These are phyloP conservation scores for Crithidia thermophila DNA, from an alignment of 208 protist species.

Conservation along the genomic window DNA sequence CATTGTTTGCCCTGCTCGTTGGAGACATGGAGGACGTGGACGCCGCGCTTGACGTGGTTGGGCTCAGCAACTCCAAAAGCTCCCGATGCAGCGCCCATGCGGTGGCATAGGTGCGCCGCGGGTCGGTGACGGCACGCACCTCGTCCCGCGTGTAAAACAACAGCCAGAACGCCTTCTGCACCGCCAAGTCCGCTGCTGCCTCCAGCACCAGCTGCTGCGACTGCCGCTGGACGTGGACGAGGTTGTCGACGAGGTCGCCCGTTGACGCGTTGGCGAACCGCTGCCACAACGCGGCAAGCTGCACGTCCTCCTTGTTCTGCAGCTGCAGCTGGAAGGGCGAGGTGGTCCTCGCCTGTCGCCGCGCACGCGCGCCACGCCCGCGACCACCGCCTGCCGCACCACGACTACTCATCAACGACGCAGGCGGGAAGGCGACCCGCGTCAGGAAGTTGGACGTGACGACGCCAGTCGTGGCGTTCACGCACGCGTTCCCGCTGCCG, in stretches of 20 bases:
- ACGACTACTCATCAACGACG: neutral
- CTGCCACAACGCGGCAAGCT: conserved; percentile 70
- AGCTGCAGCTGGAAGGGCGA: conserved; percentile 22
- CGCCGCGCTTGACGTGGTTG: neutral
- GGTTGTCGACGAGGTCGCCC: conserved; percentile 49
- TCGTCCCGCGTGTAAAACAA: conserved; percentile 86
- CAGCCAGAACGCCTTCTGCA: conserved; percentile 66
- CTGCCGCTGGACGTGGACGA: conserved; percentile 27
- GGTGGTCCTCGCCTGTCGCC: neutral
- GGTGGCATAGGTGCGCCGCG: conserved; percentile 54
- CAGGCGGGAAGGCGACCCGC: neutral
- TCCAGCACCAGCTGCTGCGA: conserved; percentile 30
- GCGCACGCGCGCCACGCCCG: neutral
- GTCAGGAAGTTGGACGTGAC: neutral
- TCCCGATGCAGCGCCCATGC: conserved; percentile 51
- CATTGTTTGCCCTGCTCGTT: too few species aligned
- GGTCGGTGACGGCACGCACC: conserved; percentile 72
- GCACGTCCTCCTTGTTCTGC: conserved; percentile 64
- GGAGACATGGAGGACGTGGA: too few species aligned
- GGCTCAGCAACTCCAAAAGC: conserved; percentile 24
- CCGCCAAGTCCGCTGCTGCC: conserved; percentile 48
- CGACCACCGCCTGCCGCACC: neutral
- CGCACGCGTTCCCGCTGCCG: neutral
- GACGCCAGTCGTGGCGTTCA: too few species aligned
- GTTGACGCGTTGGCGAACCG: conserved; percentile 42